phyloP scores from a whole-genome alignment of 768 basidiomycete species.

The Neoboletus magnificus region DNA sequence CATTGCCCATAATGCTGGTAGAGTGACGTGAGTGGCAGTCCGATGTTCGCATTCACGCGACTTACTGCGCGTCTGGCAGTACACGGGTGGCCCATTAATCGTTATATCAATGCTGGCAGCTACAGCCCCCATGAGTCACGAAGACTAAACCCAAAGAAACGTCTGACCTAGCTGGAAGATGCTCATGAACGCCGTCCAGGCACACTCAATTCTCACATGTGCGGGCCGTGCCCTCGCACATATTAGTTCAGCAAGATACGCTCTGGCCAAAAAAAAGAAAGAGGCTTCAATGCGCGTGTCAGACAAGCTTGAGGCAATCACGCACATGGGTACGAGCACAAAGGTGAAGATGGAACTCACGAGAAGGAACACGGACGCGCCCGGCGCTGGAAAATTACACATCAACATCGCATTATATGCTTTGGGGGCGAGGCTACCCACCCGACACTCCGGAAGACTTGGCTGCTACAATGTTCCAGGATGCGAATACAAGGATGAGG shows the following conservation, averaged over 20 bases:
- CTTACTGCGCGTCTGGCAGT: conserved; percentile 38
- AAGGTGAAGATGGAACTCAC: conserved; percentile 41
- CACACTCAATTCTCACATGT: conserved; percentile 50
- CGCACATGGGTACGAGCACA: conserved; percentile 33
- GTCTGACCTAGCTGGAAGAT: conserved; percentile 49
- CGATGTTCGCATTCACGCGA: neutral
- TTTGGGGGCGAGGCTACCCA: conserved; percentile 20
- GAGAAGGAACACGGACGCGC: conserved; percentile 47
- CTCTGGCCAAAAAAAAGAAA: conserved; percentile 18
- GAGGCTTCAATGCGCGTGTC: neutral
- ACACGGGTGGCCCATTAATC: conserved; percentile 38
- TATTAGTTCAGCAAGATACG: conserved; percentile 36
- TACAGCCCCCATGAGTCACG: conserved; percentile 18
- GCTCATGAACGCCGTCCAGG: conserved; percentile 50
- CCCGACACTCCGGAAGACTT: conserved; percentile 35
- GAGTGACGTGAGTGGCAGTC: conserved; percentile 4
- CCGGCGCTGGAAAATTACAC: conserved; percentile 36
- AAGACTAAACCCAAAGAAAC: neutral
- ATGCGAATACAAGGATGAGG: conserved; percentile 52
- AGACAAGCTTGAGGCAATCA: neutral
- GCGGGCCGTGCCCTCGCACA: conserved; percentile 37
- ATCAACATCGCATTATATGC: neutral
- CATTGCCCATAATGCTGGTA: conserved; percentile 37
- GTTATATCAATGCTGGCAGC: conserved; percentile 50
- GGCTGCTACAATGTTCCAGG: conserved; percentile 51